Evolutionary conservation across 306 rosid genomes (phyloP), one percentile per base, ranked within the genome.

Genomic region (Quercus rubra): DNA sequence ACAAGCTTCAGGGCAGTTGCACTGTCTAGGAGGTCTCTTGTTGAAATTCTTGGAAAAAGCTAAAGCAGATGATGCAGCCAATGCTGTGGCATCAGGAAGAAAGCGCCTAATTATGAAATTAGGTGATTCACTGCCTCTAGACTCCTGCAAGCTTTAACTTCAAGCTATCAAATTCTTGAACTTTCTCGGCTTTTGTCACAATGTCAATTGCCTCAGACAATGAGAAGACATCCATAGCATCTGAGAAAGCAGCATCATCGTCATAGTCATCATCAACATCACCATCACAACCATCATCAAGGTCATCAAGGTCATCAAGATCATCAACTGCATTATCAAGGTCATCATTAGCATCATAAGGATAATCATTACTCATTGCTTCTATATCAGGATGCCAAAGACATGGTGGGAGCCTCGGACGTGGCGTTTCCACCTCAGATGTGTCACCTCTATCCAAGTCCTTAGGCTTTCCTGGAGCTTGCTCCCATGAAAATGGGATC

Each of bases 401-500:
- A 43, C 89, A 54, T 3, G 98, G 94, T 1, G 96, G 94, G 28
- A 83, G 86, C 23, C 85, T 85, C 11, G 78, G 90, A 30, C 91
- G 88, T 2, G 96, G 97, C 0, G 91, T 86, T 71, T 52, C 77
- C 54, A 17, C 77, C 5, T 67, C 87, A 2, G 75, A 52, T 10
- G 9, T 56, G 78, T 71, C 76, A 5, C 54, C 75, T 1, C 54
- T 75, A 4, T 77, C 76, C 2, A n/a, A 41, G 41, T 87, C 84
- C 78, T 88, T 94, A 2, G 97, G 94, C 74, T 88, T 92, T 1
- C 97, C 95, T 0, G 98, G 88, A 62, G 87, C 86, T 85, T 80
- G 83, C 74, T 94, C 98, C 97, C 95, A 94, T 1, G 95, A 92
- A 82, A 94, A 94, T 5, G 98, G 98, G 80, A 94, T 82, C 58